Evolutionary conservation across 495 filamentous ascomycete species (phyloP).

Genomic region (Halenospora varia): DNA sequence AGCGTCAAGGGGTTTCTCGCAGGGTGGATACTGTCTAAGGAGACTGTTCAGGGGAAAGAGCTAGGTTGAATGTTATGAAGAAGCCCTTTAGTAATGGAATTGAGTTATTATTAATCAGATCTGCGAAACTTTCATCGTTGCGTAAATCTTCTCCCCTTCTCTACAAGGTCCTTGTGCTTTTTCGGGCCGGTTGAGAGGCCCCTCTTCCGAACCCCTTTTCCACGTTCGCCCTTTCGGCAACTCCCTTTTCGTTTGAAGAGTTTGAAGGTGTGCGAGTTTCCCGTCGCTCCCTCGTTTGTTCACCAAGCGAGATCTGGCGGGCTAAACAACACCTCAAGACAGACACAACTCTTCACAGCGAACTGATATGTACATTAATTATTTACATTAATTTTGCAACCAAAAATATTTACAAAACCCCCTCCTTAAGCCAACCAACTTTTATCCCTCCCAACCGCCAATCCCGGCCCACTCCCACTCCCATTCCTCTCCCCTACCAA

Average conservation of each 20-base stretch:
- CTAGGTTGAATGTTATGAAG: neutral
- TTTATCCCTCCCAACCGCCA: neutral
- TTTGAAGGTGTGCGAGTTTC: neutral
- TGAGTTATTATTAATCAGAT: neutral
- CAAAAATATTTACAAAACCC: too few species aligned
- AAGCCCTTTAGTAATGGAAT: neutral
- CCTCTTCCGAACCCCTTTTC: neutral
- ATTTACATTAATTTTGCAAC: too few species aligned
- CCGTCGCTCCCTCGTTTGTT: neutral
- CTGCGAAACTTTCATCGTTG: neutral
- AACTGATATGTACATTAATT: too few species aligned
- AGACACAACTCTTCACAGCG: too few species aligned
- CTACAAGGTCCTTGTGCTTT: too few species aligned
- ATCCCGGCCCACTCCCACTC: neutral
- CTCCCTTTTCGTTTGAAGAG: neutral
- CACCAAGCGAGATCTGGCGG: too few species aligned
- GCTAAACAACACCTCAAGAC: too few species aligned
- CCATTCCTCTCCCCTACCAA: constrained; percentile 21
- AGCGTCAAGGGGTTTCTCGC: too few species aligned
- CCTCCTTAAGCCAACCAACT: neutral
- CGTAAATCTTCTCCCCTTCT: neutral
- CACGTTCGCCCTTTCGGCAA: neutral
- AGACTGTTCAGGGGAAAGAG: too few species aligned
- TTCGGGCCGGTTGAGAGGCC: neutral
- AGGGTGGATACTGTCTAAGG: too few species aligned